Evolutionary conservation across 371 early-diverging fungal species (phyloP).

Genomic region (Syncephalastrum monosporum): DNA sequence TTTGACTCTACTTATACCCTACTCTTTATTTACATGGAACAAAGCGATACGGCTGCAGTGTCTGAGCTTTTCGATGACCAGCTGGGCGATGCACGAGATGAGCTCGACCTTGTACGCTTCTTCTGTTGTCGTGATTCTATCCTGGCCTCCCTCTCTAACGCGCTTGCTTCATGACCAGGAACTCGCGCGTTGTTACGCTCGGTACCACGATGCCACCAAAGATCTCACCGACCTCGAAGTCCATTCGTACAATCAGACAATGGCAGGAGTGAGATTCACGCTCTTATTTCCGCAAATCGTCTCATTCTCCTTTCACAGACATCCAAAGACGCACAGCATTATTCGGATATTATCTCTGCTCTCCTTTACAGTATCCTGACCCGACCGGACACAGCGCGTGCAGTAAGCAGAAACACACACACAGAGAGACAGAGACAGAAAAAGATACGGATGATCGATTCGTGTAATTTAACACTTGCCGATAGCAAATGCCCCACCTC

Average conservation of each 20-base stretch:
- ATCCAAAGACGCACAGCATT: slow-evolving; percentile 56
- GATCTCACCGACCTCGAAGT: slow-evolving; percentile 64
- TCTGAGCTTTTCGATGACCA: slow-evolving; percentile 34
- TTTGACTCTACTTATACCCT: no score
- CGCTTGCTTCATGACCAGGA: slow-evolving; percentile 35
- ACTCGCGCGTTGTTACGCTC: slow-evolving; percentile 43
- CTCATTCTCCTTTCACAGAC: slow-evolving; percentile 23
- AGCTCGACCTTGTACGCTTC: slow-evolving; percentile 30
- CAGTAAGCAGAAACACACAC: slow-evolving; percentile 39
- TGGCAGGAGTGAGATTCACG: slow-evolving; percentile 21
- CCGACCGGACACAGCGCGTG: slow-evolving; percentile 37
- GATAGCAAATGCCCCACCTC: slow-evolving; percentile 58
- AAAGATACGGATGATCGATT: not conserved
- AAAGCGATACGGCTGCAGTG: not conserved
- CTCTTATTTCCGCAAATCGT: not conserved
- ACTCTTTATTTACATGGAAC: no score
- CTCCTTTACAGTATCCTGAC: slow-evolving; percentile 66
- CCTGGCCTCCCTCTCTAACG: not conserved
- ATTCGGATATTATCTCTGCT: slow-evolving; percentile 61
- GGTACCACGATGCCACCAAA: slow-evolving; percentile 36
- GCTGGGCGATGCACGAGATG: slow-evolving; percentile 34
- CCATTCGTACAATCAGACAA: slow-evolving; percentile 66
- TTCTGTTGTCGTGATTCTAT: not conserved
- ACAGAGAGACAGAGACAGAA: not conserved
- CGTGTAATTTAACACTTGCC: not conserved